These are phyloP conservation scores for Mortierella hygrophila DNA, from an alignment of 192 early-diverging fungal genomes.

Conservation along the genomic window DNA sequence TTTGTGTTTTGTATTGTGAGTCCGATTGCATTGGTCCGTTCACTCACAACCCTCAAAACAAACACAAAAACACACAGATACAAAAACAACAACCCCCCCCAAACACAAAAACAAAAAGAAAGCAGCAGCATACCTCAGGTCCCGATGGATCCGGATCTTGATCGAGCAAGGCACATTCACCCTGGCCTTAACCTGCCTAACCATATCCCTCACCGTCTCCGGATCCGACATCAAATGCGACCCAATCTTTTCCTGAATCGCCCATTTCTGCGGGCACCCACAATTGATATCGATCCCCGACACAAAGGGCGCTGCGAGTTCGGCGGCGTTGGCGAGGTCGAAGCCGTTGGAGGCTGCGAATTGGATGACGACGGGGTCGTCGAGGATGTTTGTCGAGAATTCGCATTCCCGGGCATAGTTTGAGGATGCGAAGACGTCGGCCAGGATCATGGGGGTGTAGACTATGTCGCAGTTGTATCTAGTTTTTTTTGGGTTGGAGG, in stretches of 20 bases:
- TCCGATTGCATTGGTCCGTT: background rate
- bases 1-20: background rate
- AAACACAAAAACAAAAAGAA: background rate
- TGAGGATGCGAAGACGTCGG: slow-evolving; percentile 91
- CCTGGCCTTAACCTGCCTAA: slow-evolving; percentile 77
- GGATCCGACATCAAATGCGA: slow-evolving; percentile 89
- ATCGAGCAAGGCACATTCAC: slow-evolving; percentile 82
- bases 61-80: background rate
- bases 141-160: slow-evolving; percentile 89
- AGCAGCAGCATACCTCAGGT: slow-evolving; percentile 60
- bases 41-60: too few relatives aligned
- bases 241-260: slow-evolving; percentile 90
- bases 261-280: slow-evolving; percentile 98
- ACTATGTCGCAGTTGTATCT: slow-evolving; percentile 90
- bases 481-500: background rate
- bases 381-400: slow-evolving; percentile 83
- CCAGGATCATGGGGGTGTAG: slow-evolving; percentile 97
- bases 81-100: background rate
- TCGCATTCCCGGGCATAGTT: slow-evolving; percentile 84
- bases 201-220: slow-evolving; percentile 94
- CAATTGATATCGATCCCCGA: slow-evolving; percentile 88
- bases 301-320: slow-evolving; percentile 83
- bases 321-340: slow-evolving; percentile 89
- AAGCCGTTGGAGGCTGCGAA: slow-evolving; percentile 88
- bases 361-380: slow-evolving; percentile 93